Evolutionary conservation across 306 rosid genomes (phyloP).

Genomic region (Ormosia emarginata): DNA sequence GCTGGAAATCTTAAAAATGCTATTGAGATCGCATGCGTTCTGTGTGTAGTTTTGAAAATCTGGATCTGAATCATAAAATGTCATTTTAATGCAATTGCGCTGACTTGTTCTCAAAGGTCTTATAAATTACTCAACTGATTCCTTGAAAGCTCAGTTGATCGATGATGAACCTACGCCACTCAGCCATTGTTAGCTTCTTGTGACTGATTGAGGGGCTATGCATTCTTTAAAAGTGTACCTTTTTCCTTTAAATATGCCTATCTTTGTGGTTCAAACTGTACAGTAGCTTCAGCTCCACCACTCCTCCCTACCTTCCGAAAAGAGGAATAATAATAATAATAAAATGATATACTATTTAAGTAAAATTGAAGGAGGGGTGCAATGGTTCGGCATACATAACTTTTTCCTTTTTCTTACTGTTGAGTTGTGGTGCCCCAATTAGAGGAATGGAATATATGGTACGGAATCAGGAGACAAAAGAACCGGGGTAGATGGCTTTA

Average conservation of each 20-base stretch:
- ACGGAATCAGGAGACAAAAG: conserved; percentile 35
- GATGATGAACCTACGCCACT: background rate
- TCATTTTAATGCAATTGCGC: background rate
- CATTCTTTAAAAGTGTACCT: no score
- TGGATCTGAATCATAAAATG: background rate
- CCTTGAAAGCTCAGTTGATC: background rate
- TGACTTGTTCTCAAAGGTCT: background rate
- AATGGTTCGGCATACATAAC: background rate
- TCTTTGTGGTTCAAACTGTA: background rate
- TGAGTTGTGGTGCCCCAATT: background rate
- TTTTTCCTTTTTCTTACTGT: background rate
- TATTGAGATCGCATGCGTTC: background rate
- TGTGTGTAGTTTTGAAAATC: background rate
- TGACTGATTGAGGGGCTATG: background rate
- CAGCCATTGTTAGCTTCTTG: background rate
- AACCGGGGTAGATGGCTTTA: conserved; percentile 32
- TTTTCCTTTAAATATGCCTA: no score
- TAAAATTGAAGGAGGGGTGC: background rate
- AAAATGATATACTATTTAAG: background rate
- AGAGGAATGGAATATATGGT: background rate
- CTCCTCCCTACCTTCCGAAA: background rate
- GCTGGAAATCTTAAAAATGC: background rate
- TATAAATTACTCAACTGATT: background rate
- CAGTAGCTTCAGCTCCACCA: background rate
- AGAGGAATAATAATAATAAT: background rate